Base-by-base conservation (phyloP, 805 yeast species). In the Starmerella vaccinii region DNA sequence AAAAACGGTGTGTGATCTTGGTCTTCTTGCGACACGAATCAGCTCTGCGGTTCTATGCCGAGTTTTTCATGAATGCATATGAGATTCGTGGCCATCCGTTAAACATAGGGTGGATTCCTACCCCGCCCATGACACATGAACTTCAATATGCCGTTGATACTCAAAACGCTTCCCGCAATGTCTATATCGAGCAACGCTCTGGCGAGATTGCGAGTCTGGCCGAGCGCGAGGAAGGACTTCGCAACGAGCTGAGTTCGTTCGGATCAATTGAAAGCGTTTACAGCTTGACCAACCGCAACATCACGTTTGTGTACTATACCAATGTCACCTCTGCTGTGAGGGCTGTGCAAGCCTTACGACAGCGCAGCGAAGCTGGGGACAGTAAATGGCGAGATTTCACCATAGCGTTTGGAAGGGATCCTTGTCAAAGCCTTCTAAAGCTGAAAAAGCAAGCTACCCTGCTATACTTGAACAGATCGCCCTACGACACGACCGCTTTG, bases 361-460 rank as follows among this genome's bases (percentile, higher is more conserved):
- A 19, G 32, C 45, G 45, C 9, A 41, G 33, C 23, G 23, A 26
- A 16, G 34, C 45, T 5, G 45, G 45, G 3, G 45, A 41, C 5
- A 68, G 72, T 44, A 74, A 74, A 46, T 80, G 80, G 34, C 80
- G 78, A 61, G 89, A 86, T 63, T 97, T 97, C 54, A 89, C 88
- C 65, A n/a, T 16, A 2, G 30, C 45, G 4, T 32, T 5, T 19
- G 46, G 38, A 18, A 29, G 22, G 29, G 97, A 90, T 67, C 75
- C 97, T 67, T 68, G 72, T 71, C 95, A 96, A 2, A 87, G 87
- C 61, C 85, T 90, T 41, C 87, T 96, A 23, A 87, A 86, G 65
- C 84, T 96, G 16, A 97, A 92, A 68, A 95, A 88, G 68, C 96
- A 89, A 64, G 88, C 90, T 64, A 97, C 97, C 18, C 95, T 96